Evolutionary conservation across 495 filamentous ascomycete genomes (phyloP), one percentile per base, ranked within the genome.

Genomic region (Aspergillus taichungensis): DNA sequence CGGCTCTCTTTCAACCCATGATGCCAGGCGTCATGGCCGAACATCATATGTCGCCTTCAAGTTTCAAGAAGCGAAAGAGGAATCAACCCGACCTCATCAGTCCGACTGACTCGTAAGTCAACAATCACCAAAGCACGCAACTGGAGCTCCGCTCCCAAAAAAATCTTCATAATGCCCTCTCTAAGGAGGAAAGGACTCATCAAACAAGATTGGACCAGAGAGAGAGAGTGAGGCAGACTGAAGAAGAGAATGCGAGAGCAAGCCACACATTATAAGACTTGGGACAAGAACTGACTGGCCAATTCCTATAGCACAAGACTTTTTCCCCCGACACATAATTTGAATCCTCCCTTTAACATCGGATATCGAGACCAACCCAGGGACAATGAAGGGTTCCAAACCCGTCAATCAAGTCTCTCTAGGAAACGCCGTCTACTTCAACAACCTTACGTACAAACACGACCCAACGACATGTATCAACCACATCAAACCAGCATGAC

Each of bases 381-480:
- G n/a, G 50, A 62, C 10, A 49, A 30, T 8, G 34, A 38, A 40
- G 58, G 60, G 31, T 41, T 50, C 8, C 57, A 56, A 12, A 45
- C 48, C 40, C 57, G 56, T 13, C 58, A 55, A 10, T 55, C 56
- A 36, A 64, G 53, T 47, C 50, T 66, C 34, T 58, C 63, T 34
- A 58, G 61, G 39, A 68, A 70, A 48, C 64, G 64, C 43, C 55
- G 63, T 46, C 46, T 59, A 37, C 40, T 65, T 27, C 60, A 66
- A 45, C 57, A 51, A 18, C 42, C 47, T 27, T 45, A 32, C 18
- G 28, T 34, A 34, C 43, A 47, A 33, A 13, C 40, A 8, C 14
- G 14, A 40, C 24, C 41, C 40, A 39, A 33, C 30, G 10, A 38
- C 30, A 30, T 47, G 52, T 34, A 49, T 51, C 41, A 45, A 18